Percentiles rank a stretch among this genome's conserved stretches.
phyloP scores from a whole-genome alignment of 2,329 filamentous ascomycete genomes.

The Colletotrichum sp. region DNA sequence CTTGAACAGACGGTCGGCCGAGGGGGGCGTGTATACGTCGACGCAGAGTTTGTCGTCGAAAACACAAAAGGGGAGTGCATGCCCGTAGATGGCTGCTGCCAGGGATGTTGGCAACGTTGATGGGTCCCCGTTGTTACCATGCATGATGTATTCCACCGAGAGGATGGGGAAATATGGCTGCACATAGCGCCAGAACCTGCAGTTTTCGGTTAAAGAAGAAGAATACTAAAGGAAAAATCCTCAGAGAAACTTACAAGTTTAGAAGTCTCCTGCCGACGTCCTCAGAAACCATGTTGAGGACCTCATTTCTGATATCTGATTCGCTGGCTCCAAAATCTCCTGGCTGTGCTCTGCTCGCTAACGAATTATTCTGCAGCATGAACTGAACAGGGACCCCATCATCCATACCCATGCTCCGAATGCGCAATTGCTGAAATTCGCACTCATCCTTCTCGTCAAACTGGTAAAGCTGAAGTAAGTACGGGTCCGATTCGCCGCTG shows the following conservation, averaged over 20 bases:
- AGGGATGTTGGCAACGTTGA: neutral
- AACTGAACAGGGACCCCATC: conserved; percentile 5
- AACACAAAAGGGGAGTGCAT: neutral
- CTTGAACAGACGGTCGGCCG: neutral
- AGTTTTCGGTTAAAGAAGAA: neutral
- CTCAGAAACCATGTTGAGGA: neutral
- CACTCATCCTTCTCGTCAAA: conserved; percentile 11
- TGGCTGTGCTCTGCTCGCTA: conserved; percentile 2
- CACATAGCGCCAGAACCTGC: conserved; percentile 1
- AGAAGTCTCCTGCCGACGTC: neutral
- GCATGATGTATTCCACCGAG: neutral
- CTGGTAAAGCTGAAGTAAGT: neutral
- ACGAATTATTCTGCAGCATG: conserved; percentile 6
- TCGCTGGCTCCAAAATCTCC: neutral
- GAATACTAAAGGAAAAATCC: accelerated
- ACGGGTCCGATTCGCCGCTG: conserved; percentile 11
- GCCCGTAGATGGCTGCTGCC: conserved; percentile 1
- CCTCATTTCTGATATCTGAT: neutral
- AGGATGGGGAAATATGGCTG: conserved; percentile 11
- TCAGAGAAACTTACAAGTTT: neutral
- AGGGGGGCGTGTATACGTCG: neutral
- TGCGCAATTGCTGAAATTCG: neutral
- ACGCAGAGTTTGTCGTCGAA: conserved; percentile 11
- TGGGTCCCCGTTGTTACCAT: neutral
- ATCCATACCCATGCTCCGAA: conserved; percentile 4